Percentiles rank a stretch among this genome's conserved stretches.
Evolutionary conservation across 2,329 filamentous ascomycete species (phyloP).

Genomic region (Neospermospora avenae): DNA sequence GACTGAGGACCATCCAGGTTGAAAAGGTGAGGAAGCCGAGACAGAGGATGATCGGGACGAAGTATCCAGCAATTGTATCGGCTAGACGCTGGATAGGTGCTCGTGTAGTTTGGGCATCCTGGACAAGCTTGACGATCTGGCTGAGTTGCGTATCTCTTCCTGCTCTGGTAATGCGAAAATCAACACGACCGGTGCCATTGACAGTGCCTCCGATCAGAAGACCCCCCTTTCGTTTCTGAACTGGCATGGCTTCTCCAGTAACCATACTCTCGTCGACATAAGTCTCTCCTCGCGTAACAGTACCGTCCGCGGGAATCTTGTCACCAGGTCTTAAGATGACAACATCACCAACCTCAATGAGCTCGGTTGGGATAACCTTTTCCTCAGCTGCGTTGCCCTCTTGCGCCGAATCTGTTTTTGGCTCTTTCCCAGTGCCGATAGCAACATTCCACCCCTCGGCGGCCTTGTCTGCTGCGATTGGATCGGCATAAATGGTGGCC

Average conservation of each 20-base stretch:
- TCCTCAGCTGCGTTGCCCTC: slow-evolving; percentile 69
- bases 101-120: slow-evolving; percentile 90
- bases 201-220: slow-evolving; percentile 89
- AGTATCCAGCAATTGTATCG: slow-evolving; percentile 87
- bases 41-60: slow-evolving; percentile 83
- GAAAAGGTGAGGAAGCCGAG: slow-evolving; percentile 84
- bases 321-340: slow-evolving; percentile 91
- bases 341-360: slow-evolving; percentile 90
- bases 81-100: slow-evolving; percentile 93
- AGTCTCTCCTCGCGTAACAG: slow-evolving; percentile 82
- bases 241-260: slow-evolving; percentile 93
- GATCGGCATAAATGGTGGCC: slow-evolving; percentile 93
- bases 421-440: slow-evolving; percentile 38
- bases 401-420: slow-evolving; percentile 43
- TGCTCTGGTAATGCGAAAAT: slow-evolving; percentile 88
- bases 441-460: slow-evolving; percentile 70
- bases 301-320: slow-evolving; percentile 92
- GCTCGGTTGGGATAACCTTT: slow-evolving; percentile 84
- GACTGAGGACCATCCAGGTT: slow-evolving; percentile 92
- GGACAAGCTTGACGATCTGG: slow-evolving; percentile 97
- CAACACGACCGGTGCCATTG: slow-evolving; percentile 86
- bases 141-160: slow-evolving; percentile 95
- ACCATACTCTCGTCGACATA: slow-evolving; percentile 99
- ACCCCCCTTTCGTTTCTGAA: slow-evolving; percentile 80
- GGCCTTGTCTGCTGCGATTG: slow-evolving; percentile 87